These are phyloP conservation scores for Aspergillus piperis DNA, from an alignment of 2,329 filamentous ascomycete species.

Conservation along the genomic window DNA sequence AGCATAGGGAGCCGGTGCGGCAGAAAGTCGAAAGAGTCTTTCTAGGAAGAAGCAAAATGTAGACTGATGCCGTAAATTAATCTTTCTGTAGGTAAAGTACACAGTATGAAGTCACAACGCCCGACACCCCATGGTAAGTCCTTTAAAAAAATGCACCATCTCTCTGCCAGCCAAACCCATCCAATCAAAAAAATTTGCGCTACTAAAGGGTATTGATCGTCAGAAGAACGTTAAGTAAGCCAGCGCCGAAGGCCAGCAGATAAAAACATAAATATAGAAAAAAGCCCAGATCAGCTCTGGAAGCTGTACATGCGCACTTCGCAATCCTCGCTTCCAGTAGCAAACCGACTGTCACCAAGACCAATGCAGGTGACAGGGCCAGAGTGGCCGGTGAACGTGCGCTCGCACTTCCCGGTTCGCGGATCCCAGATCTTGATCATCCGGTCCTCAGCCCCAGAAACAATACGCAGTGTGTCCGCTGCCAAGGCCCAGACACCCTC, in stretches of 20 bases:
- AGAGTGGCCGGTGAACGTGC: conserved; percentile 86
- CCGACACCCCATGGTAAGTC: neutral
- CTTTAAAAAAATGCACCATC: neutral
- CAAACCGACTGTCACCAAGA: conserved; percentile 83
- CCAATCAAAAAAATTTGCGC: neutral
- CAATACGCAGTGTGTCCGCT: conserved; percentile 82
- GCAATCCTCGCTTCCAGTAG: conserved; percentile 89
- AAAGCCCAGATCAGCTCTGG: conserved; percentile 31
- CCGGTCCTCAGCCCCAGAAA: conserved; percentile 87
- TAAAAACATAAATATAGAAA: neutral
- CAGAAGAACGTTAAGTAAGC: neutral
- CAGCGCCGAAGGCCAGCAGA: conserved; percentile 1
- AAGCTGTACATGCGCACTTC: conserved; percentile 86
- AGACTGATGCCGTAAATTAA: neutral
- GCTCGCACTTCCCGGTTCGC: conserved; percentile 83
- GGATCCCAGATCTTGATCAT: conserved; percentile 98
- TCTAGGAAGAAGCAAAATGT: neutral
- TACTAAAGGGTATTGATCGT: conserved; percentile 2
- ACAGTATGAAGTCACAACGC: neutral
- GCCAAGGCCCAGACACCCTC: conserved; percentile 95
- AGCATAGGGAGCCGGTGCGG: no score
- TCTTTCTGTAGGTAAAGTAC: neutral
- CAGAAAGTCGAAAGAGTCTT: no score
- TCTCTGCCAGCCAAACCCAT: neutral
- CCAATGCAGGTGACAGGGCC: conserved; percentile 93